Conservation (phyloP, 257 asterid genomes). For the Sherardia arvensis region DNA sequence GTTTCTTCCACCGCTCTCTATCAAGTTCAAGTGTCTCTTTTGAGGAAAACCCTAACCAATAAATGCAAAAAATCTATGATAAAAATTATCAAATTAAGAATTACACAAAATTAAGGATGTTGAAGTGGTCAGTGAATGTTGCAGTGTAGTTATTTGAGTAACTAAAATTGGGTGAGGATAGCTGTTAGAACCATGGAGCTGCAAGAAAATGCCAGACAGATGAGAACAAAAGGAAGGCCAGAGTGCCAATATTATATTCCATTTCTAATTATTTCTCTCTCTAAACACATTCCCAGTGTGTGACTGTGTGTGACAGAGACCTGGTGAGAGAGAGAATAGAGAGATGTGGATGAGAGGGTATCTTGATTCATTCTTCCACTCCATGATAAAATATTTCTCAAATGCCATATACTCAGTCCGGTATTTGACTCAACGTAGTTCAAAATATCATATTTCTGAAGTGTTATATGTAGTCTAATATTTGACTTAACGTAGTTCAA, state of each 20-base stretch:
- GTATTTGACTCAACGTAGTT: too few species aligned
- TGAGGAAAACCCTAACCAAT: neutral
- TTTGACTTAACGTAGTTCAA: too few species aligned
- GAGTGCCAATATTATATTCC: constrained; percentile 9
- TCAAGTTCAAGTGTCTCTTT: neutral
- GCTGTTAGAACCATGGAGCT: constrained; percentile 47
- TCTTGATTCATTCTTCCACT: constrained; percentile 33
- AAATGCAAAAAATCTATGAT: neutral
- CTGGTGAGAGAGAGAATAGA: constrained; percentile 22
- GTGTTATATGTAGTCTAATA: too few species aligned
- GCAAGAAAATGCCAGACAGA: constrained; percentile 54
- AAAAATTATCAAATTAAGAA: neutral
- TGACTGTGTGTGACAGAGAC: constrained; percentile 17
- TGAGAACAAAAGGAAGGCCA: constrained; percentile 26
- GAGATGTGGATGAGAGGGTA: constrained; percentile 65
- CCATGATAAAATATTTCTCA: too few species aligned
- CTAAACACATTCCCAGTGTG: neutral
- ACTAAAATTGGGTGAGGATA: constrained; percentile 23
- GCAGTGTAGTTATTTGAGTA: constrained; percentile 14
- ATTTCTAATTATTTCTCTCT: neutral
- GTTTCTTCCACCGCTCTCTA: constrained; percentile 7
- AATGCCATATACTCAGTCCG: too few species aligned
- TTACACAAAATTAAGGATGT: neutral
- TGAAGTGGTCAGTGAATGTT: constrained; percentile 10
- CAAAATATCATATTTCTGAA: too few species aligned